A percentile compares a stretch with the other conserved stretches of the same genome.
phyloP scores from a whole-genome alignment of 2,329 filamentous ascomycete species.

The Aureobasidium melanogenum region DNA sequence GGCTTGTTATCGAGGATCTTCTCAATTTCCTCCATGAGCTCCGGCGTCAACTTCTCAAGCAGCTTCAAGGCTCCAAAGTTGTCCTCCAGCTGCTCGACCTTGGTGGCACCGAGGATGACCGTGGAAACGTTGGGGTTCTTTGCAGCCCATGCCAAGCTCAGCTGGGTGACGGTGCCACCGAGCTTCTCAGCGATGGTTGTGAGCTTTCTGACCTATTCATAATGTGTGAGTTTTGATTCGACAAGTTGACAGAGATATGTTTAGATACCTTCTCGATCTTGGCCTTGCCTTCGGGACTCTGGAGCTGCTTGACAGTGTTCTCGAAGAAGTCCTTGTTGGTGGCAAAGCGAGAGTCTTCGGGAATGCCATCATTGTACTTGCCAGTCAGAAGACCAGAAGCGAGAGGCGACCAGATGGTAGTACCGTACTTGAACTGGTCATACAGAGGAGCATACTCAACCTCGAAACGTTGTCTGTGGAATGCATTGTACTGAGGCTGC shows the following conservation, averaged over 20 bases:
- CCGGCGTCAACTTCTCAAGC: constrained; percentile 29
- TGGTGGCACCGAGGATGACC: constrained; percentile 47
- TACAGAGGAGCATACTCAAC: constrained; percentile 51
- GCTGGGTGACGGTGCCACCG: constrained; percentile 39
- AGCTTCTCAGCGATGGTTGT: constrained; percentile 42
- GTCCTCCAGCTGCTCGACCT: constrained; percentile 41
- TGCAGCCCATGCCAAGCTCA: constrained; percentile 51
- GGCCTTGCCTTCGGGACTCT: constrained; percentile 40
- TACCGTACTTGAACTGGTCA: constrained; percentile 49
- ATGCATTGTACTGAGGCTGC: constrained; percentile 25
- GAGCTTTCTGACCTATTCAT: constrained; percentile 40
- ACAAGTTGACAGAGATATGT: neutral
- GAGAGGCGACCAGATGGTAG: constrained; percentile 48
- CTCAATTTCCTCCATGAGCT: constrained; percentile 37
- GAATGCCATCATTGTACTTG: constrained; percentile 57
- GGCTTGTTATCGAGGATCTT: constrained; percentile 34
- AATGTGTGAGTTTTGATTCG: neutral
- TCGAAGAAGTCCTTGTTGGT: constrained; percentile 51
- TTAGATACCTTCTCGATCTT: constrained; percentile 42
- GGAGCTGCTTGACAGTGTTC: constrained; percentile 44
- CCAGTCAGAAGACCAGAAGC: constrained; percentile 51
- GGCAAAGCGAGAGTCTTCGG: constrained; percentile 52
- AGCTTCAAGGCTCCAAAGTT: constrained; percentile 40
- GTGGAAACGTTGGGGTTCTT: constrained; percentile 51
- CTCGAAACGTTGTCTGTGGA: constrained; percentile 54